Base-by-base conservation (phyloP, 768 basidiomycete species). In the Tubosaeta sp. region DNA sequence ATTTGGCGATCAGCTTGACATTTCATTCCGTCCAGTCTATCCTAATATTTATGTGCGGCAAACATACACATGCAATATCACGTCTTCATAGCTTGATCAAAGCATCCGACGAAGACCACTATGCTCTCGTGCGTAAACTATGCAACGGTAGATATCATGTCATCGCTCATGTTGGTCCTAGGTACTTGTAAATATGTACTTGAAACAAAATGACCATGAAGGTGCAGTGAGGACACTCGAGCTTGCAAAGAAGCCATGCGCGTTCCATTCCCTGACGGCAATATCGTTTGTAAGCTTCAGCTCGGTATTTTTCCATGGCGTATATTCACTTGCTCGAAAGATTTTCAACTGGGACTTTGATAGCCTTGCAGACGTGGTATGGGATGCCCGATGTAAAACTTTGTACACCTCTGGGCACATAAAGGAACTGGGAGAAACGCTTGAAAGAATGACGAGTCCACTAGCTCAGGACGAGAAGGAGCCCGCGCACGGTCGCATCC, bases 191-290 rank as follows among this genome's bases (percentile, higher is more conserved):
- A 32, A 25, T 7, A 49, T 50, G 27, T 48, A 39, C 27, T 5
- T 48, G 47, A 48, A 48, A 48, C 47, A 31, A 29, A 17, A 27
- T 3, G 32, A 50, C 29, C 42, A 50, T 10, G 48, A 33, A n/a
- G 33, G 22, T 25, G 48, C 48, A 4, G 19, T 42, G 22, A 22
- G 33, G 5, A 42, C 32, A 1, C 31, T 50, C 10, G 16, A 33
- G 11, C 31, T 5, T n/a, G 32, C 39, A 33, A 25, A 41, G 29
- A 14, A 25, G 6, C 46, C 46, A 4, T 3, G 62, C 70, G 11
- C 88, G 25, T 29, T 33, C 5, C 16, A 29, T 27, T 16, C 11
- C n/a, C 35, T 43, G 26, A 35, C 13, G 2, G 43, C 49, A 5
- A 50, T 50, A 8, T 50, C 33, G 9, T 14, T 50, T 7, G 49